phyloP scores from a whole-genome alignment of 192 early-diverging fungal species.

The Chytriomyces sp. region DNA sequence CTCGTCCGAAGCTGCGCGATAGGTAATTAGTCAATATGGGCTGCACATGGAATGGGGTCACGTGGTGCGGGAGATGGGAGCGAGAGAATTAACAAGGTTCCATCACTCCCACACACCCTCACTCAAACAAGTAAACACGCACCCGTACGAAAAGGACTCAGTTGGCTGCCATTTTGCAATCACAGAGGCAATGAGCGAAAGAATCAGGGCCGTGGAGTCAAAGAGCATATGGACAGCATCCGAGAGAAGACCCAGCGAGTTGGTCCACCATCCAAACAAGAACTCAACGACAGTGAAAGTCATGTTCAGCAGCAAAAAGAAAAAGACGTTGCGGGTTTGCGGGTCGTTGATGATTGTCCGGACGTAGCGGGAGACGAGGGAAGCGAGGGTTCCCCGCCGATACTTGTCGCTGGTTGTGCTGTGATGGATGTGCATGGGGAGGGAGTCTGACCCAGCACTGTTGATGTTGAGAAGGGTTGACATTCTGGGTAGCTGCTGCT shows the following conservation, averaged over 20 bases:
- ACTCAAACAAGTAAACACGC: conserved; percentile 22
- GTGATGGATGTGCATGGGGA: conserved; percentile 5
- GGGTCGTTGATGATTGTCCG: conserved; percentile 65
- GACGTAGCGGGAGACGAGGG: conserved; percentile 46
- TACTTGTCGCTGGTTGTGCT: conserved; percentile 25
- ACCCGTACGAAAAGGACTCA: conserved; percentile 77
- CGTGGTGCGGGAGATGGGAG: no score
- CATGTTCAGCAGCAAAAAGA: conserved; percentile 90
- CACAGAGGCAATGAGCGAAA: conserved; percentile 85
- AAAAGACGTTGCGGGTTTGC: conserved; percentile 90
- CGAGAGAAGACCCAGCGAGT: conserved; percentile 82
- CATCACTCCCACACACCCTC: background rate
- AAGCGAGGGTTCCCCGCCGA: background rate
- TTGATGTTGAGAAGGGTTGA: conserved; percentile 9
- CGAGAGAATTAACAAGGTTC: background rate
- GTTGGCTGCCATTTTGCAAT: conserved; percentile 92
- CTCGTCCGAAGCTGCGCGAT: conserved; percentile 75
- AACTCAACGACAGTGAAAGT: conserved; percentile 90
- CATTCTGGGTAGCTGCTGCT: background rate
- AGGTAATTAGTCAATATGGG: conserved; percentile 8
- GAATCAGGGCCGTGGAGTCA: conserved; percentile 88
- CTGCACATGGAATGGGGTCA: background rate
- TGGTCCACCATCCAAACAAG: conserved; percentile 59
- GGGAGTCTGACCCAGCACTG: background rate
- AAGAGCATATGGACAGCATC: conserved; percentile 99